phyloP scores from a whole-genome alignment of 352 stramenopile species.

The Pythium sp. region DNA sequence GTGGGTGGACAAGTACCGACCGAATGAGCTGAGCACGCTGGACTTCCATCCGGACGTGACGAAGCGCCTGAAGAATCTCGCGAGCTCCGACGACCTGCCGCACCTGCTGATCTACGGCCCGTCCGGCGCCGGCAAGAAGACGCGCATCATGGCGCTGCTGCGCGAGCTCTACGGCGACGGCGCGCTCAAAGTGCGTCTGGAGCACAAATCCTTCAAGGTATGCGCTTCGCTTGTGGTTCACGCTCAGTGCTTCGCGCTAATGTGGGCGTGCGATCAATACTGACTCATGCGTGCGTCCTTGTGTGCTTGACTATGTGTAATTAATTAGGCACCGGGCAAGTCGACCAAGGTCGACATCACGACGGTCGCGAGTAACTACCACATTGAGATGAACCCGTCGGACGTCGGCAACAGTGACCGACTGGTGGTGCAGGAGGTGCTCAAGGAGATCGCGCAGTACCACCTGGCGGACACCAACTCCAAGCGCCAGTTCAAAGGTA shows the following conservation, averaged over 20 bases:
- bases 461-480: conserved; percentile 77
- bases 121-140: conserved; percentile 98
- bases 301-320: background rate
- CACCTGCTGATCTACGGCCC: conserved; percentile 99
- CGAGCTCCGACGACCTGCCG: conserved; percentile 81
- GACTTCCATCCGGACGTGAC: conserved; percentile 95
- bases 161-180: conserved; percentile 94
- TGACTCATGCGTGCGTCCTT: background rate
- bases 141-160: conserved; percentile 95
- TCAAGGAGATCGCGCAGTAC: conserved; percentile 99
- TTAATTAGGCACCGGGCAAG: conserved; percentile 42
- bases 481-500: conserved; percentile 68
- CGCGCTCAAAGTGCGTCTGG: conserved; percentile 87
- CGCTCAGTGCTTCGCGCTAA: background rate
- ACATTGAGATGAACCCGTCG: conserved; percentile 99
- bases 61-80: conserved; percentile 84
- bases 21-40: conserved; percentile 88
- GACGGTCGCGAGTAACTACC: conserved; percentile 97
- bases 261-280: background rate
- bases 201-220: conserved; percentile 93
- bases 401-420: conserved; percentile 97
- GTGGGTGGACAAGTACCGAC: conserved; percentile 99
- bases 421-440: conserved; percentile 98
- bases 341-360: conserved; percentile 97
- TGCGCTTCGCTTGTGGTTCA: background rate